Evolutionary conservation across 192 early-diverging fungal species (phyloP).

Genomic region (Pilaira anomala): DNA sequence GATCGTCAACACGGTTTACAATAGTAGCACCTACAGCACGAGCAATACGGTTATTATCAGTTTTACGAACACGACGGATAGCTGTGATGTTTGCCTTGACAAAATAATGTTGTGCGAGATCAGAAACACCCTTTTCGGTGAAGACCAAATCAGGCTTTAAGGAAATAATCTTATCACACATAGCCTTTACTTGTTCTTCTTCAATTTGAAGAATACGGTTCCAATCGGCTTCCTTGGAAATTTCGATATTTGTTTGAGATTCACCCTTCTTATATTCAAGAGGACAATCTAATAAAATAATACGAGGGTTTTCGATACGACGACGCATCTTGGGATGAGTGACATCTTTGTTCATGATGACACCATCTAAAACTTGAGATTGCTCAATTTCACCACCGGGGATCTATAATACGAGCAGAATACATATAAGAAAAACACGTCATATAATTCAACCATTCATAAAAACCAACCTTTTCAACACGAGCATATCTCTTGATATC

Average conservation of each 20-base stretch:
- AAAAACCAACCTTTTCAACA: slow-evolving; percentile 87
- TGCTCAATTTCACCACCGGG: slow-evolving; percentile 98
- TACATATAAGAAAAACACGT: neutral
- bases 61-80: slow-evolving; percentile 96
- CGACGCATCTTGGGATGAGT: slow-evolving; percentile 98
- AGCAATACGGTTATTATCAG: slow-evolving; percentile 98
- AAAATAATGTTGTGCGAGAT: slow-evolving; percentile 98
- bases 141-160: slow-evolving; percentile 98
- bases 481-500: slow-evolving; percentile 98
- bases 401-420: slow-evolving; percentile 48
- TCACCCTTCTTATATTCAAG: slow-evolving; percentile 99
- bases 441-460: no score
- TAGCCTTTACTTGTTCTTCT: slow-evolving; percentile 96
- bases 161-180: slow-evolving; percentile 95
- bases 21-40: slow-evolving; percentile 96
- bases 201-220: slow-evolving; percentile 94
- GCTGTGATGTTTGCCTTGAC: slow-evolving; percentile 97
- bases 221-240: slow-evolving; percentile 97
- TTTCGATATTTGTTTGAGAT: slow-evolving; percentile 98
- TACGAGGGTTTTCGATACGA: slow-evolving; percentile 91
- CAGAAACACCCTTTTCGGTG: slow-evolving; percentile 99
- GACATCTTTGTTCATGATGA: slow-evolving; percentile 99
- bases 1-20: slow-evolving; percentile 94
- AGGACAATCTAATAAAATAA: slow-evolving; percentile 96
- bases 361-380: slow-evolving; percentile 90